Conservation (phyloP, 75 land plant genomes). For the Pinus tabuliformis region DNA sequence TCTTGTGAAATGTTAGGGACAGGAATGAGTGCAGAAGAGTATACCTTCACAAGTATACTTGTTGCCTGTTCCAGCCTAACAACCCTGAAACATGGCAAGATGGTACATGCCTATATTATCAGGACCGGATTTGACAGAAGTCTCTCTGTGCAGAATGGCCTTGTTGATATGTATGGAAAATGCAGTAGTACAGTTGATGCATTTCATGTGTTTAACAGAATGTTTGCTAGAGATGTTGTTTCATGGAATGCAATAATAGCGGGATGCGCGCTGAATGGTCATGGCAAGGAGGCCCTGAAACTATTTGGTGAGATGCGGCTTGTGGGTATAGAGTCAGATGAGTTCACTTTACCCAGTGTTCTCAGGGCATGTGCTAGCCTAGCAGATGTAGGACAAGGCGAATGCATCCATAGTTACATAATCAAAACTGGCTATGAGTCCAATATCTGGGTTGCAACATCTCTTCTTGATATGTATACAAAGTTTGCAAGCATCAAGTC, state of each 20-base stretch:
- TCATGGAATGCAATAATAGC: slow-evolving; percentile 72
- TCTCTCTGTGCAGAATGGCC: slow-evolving; percentile 32
- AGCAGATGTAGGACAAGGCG: slow-evolving; percentile 38
- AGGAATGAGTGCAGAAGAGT: slow-evolving; percentile 21
- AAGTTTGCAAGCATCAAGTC: slow-evolving; percentile 10
- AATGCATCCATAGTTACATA: slow-evolving; percentile 41
- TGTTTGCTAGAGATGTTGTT: slow-evolving; percentile 29
- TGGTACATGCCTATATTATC: slow-evolving; percentile 37
- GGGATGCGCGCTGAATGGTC: slow-evolving; percentile 22
- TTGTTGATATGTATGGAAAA: slow-evolving; percentile 56
- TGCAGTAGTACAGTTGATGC: slow-evolving; percentile 34
- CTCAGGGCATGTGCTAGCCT: slow-evolving; percentile 53
- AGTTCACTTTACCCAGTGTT: slow-evolving; percentile 36
- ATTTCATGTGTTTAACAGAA: slow-evolving; percentile 22
- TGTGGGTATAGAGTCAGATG: slow-evolving; percentile 39
- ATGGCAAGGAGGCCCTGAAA: slow-evolving; percentile 27
- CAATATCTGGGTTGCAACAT: slow-evolving; percentile 31
- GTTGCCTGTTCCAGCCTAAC: slow-evolving; percentile 31
- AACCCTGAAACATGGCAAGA: slow-evolving; percentile 30
- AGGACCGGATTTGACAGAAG: slow-evolving; percentile 17
- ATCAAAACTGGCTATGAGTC: slow-evolving; percentile 23
- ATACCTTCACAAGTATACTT: slow-evolving; percentile 38
- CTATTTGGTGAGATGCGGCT: slow-evolving; percentile 43
- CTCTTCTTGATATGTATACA: slow-evolving; percentile 58
- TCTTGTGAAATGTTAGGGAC: slow-evolving; percentile 19